Percentiles rank a stretch among this genome's conserved stretches.
phyloP scores from a whole-genome alignment of 306 rosid genomes.

The Adenanthera pavonina region DNA sequence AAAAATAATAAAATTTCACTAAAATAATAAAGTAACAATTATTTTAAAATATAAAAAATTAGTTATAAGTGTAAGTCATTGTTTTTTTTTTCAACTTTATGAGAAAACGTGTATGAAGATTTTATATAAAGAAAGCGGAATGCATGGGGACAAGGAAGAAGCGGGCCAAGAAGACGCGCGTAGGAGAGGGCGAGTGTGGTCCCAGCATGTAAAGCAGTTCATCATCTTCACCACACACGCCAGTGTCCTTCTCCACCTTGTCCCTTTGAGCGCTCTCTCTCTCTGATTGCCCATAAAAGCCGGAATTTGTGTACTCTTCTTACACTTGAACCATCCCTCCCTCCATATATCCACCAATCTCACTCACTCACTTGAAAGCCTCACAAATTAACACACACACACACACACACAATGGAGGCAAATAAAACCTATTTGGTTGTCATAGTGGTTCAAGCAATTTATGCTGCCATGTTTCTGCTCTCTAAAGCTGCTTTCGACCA shows the following conservation, averaged over 20 bases:
- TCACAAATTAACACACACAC: background rate
- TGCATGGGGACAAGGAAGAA: background rate
- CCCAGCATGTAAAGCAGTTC: background rate
- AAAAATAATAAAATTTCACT: no score
- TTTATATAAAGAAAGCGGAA: background rate
- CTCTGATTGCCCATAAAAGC: slow-evolving; percentile 37
- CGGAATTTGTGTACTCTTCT: slow-evolving; percentile 11
- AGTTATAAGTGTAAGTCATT: no score
- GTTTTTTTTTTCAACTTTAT: no score
- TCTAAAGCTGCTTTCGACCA: slow-evolving; percentile 79
- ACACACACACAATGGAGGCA: slow-evolving; percentile 26
- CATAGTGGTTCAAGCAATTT: slow-evolving; percentile 62
- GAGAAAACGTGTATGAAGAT: no score
- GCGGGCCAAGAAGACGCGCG: background rate
- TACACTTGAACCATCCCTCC: background rate
- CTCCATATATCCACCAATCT: background rate
- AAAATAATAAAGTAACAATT: no score
- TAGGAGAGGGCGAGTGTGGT: background rate
- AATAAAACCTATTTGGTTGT: slow-evolving; percentile 50
- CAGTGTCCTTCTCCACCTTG: background rate
- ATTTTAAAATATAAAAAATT: no score
- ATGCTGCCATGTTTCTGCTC: slow-evolving; percentile 68
- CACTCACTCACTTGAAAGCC: background rate
- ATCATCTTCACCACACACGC: slow-evolving; percentile 49
- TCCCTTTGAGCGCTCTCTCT: background rate